Percentiles rank a stretch among this genome's conserved stretches.
Evolutionary conservation across 345 rosid species (phyloP).

Genomic region (Hibiscus syriacus): DNA sequence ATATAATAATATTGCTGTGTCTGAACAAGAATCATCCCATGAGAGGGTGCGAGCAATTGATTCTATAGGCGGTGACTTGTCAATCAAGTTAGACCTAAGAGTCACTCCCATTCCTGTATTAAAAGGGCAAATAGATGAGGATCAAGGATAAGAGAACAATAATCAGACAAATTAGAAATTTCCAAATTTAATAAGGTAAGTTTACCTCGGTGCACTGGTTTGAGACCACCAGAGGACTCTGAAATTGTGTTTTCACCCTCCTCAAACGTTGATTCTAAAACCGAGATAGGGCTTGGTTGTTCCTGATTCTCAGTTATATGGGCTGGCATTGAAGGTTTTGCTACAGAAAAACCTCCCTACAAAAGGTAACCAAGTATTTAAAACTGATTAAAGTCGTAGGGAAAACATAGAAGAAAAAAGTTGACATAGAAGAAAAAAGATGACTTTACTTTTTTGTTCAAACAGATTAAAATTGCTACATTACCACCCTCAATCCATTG

Average conservation of each 20-base stretch:
- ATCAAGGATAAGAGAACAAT: background rate
- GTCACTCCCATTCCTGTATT: slow-evolving; percentile 40
- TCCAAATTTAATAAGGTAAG: background rate
- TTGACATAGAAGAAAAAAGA: too few species aligned
- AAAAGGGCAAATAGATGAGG: background rate
- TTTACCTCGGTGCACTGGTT: slow-evolving; percentile 37
- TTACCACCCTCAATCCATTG: background rate
- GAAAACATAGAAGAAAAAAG: background rate
- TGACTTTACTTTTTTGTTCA: background rate
- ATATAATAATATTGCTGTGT: slow-evolving; percentile 29
- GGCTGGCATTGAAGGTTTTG: slow-evolving; percentile 30
- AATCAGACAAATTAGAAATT: background rate
- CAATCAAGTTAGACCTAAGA: slow-evolving; percentile 58
- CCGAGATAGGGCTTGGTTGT: slow-evolving; percentile 93
- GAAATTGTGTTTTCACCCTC: slow-evolving; percentile 45
- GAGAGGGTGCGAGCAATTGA: slow-evolving; percentile 58
- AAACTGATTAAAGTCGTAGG: background rate
- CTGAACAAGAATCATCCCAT: slow-evolving; percentile 43
- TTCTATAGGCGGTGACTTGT: slow-evolving; percentile 68
- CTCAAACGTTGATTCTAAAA: slow-evolving; percentile 61
- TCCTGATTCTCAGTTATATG: slow-evolving; percentile 59
- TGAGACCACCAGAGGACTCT: slow-evolving; percentile 34
- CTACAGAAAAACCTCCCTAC: slow-evolving; percentile 47
- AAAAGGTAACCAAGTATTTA: slow-evolving; percentile 15
- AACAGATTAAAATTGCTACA: background rate